These are phyloP conservation scores for Bassia scoparia DNA, from an alignment of 148 eudicot genomes.

Conservation along the genomic window DNA sequence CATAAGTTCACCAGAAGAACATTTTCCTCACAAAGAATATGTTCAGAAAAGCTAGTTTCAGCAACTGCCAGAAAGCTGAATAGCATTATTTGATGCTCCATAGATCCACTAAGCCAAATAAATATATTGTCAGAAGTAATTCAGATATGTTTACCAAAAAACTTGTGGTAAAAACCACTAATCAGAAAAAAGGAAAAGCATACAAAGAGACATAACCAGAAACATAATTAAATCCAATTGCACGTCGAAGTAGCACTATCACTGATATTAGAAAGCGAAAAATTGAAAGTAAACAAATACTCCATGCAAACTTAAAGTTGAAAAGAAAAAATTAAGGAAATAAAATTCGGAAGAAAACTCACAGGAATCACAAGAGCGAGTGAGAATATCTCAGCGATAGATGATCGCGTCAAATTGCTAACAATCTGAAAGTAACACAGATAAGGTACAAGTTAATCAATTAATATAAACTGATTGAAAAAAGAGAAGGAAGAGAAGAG, in stretches of 20 bases:
- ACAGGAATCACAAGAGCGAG: slow-evolving; percentile 54
- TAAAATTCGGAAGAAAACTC: slow-evolving; percentile 22
- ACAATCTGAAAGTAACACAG: slow-evolving; percentile 47
- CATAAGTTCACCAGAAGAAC: not conserved
- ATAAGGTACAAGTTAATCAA: not conserved
- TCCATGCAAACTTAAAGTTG: not conserved
- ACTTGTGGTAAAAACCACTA: too few relatives aligned
- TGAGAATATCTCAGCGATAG: slow-evolving; percentile 59
- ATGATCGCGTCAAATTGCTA: slow-evolving; percentile 89
- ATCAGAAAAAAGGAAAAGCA: too few relatives aligned
- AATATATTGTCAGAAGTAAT: not conserved
- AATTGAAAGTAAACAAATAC: not conserved
- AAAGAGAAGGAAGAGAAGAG: slow-evolving; percentile 1
- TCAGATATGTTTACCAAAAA: not conserved
- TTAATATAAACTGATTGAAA: not conserved
- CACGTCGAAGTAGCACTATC: slow-evolving; percentile 53
- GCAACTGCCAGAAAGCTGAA: not conserved
- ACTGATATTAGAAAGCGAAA: slow-evolving; percentile 26
- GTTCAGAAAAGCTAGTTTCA: not conserved
- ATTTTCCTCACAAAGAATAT: too few relatives aligned
- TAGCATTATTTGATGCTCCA: too few relatives aligned
- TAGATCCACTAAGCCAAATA: too few relatives aligned
- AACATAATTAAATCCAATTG: slow-evolving; percentile 35
- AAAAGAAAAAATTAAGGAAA: not conserved
- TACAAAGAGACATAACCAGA: slow-evolving; percentile 22